Percentiles rank a stretch among this genome's conserved stretches.
Conservation (phyloP, 495 filamentous ascomycete species). For the Hypoxylon fuscum region DNA sequence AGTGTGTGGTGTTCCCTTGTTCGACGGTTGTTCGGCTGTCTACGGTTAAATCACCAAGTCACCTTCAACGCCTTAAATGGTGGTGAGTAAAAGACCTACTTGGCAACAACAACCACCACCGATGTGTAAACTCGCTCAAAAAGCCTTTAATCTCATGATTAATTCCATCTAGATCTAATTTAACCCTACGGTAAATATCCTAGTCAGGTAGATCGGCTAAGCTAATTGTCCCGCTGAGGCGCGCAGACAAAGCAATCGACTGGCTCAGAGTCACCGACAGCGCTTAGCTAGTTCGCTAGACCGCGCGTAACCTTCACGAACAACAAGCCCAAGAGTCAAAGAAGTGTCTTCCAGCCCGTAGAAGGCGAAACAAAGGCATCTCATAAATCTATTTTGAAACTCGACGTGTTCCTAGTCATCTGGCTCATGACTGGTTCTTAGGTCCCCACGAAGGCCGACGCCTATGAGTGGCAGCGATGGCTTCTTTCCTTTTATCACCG, state of each 20-base stretch:
- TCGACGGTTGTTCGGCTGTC: no score
- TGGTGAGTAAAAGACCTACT: neutral
- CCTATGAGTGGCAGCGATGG: conserved; percentile 7
- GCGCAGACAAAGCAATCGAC: conserved; percentile 29
- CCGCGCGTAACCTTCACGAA: conserved; percentile 40
- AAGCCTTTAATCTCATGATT: conserved; percentile 6
- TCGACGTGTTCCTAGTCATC: conserved; percentile 15
- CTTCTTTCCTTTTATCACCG: conserved; percentile 32
- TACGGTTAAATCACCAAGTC: no score
- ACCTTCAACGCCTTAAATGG: neutral
- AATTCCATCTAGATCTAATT: conserved; percentile 3
- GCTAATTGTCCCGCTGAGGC: conserved; percentile 20
- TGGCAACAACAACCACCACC: neutral
- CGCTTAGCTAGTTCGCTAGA: conserved; percentile 33
- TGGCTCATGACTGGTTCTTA: conserved; percentile 20
- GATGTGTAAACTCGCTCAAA: conserved; percentile 7
- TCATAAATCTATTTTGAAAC: conserved; percentile 39
- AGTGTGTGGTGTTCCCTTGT: neutral
- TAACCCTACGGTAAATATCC: conserved; percentile 9
- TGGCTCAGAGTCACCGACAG: conserved; percentile 35
- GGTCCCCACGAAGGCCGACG: neutral
- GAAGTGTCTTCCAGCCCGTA: conserved; percentile 25
- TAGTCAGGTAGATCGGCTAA: conserved; percentile 22
- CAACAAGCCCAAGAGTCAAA: conserved; percentile 24
- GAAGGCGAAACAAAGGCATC: conserved; percentile 36